Evolutionary conservation across 148 eudicot genomes (phyloP).

Genomic region (Polygonum maritimum): DNA sequence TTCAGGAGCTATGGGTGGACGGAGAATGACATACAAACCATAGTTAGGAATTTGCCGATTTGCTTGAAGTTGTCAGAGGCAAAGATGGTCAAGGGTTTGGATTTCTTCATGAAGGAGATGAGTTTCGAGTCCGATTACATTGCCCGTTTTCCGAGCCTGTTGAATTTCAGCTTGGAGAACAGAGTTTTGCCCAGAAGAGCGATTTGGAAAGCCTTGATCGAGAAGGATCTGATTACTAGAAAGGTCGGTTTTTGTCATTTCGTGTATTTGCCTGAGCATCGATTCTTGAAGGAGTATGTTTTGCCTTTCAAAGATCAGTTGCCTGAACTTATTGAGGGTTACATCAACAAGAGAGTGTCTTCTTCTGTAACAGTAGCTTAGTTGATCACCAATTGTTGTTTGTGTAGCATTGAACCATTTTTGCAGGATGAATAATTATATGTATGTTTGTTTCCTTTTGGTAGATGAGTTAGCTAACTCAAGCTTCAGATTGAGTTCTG

Average conservation of each 20-base stretch:
- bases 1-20: slow-evolving; percentile 21
- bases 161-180: slow-evolving; percentile 17
- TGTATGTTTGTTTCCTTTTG: background rate
- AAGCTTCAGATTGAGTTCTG: no score
- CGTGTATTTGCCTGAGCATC: slow-evolving; percentile 1
- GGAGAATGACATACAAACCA: slow-evolving; percentile 1
- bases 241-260: background rate
- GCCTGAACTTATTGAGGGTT: slow-evolving; percentile 13
- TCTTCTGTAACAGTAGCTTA: background rate
- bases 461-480: no score
- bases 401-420: background rate
- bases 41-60: slow-evolving; percentile 1
- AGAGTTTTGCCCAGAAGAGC: slow-evolving; percentile 14
- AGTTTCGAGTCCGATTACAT: slow-evolving; percentile 8
- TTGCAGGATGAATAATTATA: background rate
- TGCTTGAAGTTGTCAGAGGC: slow-evolving; percentile 7
- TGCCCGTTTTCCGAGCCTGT: background rate
- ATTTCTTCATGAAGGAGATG: slow-evolving; percentile 16
- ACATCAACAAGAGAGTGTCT: background rate
- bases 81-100: slow-evolving; percentile 10
- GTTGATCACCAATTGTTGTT: background rate
- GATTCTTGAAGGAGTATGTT: background rate
- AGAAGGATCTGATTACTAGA: slow-evolving; percentile 7
- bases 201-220: slow-evolving; percentile 1
- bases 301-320: slow-evolving; percentile 13